phyloP scores from a whole-genome alignment of 352 stramenopile genomes.

The Achlya hypogyna region DNA sequence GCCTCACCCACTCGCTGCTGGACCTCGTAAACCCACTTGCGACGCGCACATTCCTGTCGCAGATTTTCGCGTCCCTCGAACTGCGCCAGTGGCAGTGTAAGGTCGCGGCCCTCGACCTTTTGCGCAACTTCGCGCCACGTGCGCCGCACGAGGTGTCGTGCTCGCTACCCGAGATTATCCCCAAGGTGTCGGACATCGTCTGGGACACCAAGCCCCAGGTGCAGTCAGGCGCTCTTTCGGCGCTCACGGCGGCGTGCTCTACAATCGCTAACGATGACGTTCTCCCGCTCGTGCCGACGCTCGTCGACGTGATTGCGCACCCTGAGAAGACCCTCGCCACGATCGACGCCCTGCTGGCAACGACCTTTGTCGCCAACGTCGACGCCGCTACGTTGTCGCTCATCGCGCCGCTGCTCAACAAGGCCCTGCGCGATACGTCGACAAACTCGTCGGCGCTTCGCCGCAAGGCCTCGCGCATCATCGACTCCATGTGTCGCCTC shows the following conservation, averaged over 20 bases:
- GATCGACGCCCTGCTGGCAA: slow-evolving; percentile 84
- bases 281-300: slow-evolving; percentile 73
- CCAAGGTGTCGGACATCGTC: slow-evolving; percentile 77
- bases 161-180: slow-evolving; percentile 86
- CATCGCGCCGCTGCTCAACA: slow-evolving; percentile 84
- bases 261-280: slow-evolving; percentile 90
- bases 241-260: slow-evolving; percentile 75
- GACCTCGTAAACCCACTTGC: slow-evolving; percentile 48
- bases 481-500: slow-evolving; percentile 90
- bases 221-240: slow-evolving; percentile 57
- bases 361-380: slow-evolving; percentile 88
- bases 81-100: slow-evolving; percentile 85
- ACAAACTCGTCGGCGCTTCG: slow-evolving; percentile 89
- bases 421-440: slow-evolving; percentile 86
- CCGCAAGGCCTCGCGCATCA: slow-evolving; percentile 86
- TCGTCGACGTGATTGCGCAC: slow-evolving; percentile 88
- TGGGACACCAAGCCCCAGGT: slow-evolving; percentile 94
- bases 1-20: slow-evolving; percentile 29
- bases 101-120: slow-evolving; percentile 61
- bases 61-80: slow-evolving; percentile 49
- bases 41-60: slow-evolving; percentile 42
- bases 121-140: slow-evolving; percentile 60
- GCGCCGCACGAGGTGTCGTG: slow-evolving; percentile 61
- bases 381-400: slow-evolving; percentile 86
- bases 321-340: slow-evolving; percentile 86